Base-by-base conservation (phyloP, 1,284 basidiomycete species). In the Phenoliferia sp. region DNA sequence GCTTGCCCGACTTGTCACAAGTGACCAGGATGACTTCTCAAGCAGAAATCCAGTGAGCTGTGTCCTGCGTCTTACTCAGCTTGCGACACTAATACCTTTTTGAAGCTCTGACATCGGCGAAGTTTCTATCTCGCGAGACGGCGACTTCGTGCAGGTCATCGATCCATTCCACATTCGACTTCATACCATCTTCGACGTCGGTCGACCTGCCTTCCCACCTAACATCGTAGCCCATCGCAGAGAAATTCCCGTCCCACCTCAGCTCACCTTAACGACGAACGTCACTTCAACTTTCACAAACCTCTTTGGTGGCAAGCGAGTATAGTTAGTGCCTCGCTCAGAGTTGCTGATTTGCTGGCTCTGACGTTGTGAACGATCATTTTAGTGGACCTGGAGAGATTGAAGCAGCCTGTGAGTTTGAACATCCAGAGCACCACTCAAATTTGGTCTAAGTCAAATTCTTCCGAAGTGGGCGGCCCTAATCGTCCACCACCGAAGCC, bases 11-110 rank as follows among this genome's bases (percentile, higher is more conserved):
- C 29, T 34, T 73, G 12, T 3, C 7, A 4, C 44, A 67, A 4
- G 59, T 73, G 32, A 29, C 64, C 16, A 57, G 72, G 16, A 33
- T 69, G 35, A 65, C 55, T n/a, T 66, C 69, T 31, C 64, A 68
- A 2, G 66, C 69, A 6, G 67, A 69, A 3, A n/a, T 73, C 15
- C 72, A 73, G 71, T 72, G n/a, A n/a, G n/a, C n/a, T n/a, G 36
- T 33, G 70, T 61, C 12, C 31, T 1, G 1, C 4, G 12, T 2
- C 2, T 4, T 22, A 52, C n/a, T 19, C 22, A 19, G 31, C 7
- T 19, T 39, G 2, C 35, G 35, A 17, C 34, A 6, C 26, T 22
- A 10, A 22, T 19, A 16, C 26, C 36, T 12, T 29, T 48, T 31
- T 17, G 15, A 39, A 61, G 59, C 60, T 55, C 59, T 28, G 31